Conservation (phyloP, 2,329 filamentous ascomycete genomes). For the Amauroascus niger region DNA sequence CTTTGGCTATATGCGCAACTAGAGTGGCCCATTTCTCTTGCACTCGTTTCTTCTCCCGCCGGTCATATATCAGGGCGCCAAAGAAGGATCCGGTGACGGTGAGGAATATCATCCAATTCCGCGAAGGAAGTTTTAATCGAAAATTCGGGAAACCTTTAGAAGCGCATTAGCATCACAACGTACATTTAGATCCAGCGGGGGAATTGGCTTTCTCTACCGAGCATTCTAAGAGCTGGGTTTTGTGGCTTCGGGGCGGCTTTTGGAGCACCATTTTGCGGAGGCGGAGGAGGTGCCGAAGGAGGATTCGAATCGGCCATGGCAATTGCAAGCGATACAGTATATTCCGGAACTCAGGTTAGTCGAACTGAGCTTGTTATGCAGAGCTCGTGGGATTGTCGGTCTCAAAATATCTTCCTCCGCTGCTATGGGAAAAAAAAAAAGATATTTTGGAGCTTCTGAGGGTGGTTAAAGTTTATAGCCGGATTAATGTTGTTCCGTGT, state of each 20-base stretch:
- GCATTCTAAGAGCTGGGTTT: constrained; percentile 18
- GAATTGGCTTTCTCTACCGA: constrained; percentile 10
- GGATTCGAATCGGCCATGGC: constrained; percentile 8
- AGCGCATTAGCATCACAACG: neutral
- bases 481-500: neutral
- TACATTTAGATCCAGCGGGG: neutral
- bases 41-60: constrained; percentile 73
- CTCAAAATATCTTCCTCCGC: neutral
- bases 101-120: constrained; percentile 97
- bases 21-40: constrained; percentile 78
- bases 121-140: constrained; percentile 74
- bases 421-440: neutral
- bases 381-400: neutral
- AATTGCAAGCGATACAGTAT: too few relatives aligned
- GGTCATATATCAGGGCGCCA: constrained; percentile 79
- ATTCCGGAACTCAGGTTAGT: too few relatives aligned
- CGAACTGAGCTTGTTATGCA: neutral
- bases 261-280: constrained; percentile 13
- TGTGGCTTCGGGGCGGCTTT: constrained; percentile 17
- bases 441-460: neutral
- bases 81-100: constrained; percentile 67
- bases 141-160: constrained; percentile 68
- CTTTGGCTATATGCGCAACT: constrained; percentile 73
- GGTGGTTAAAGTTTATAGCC: neutral
- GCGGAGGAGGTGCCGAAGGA: constrained; percentile 5